These are phyloP conservation scores for Olyra latifolia DNA, from an alignment of 176 grass and related monocot genomes.

Conservation along the genomic window DNA sequence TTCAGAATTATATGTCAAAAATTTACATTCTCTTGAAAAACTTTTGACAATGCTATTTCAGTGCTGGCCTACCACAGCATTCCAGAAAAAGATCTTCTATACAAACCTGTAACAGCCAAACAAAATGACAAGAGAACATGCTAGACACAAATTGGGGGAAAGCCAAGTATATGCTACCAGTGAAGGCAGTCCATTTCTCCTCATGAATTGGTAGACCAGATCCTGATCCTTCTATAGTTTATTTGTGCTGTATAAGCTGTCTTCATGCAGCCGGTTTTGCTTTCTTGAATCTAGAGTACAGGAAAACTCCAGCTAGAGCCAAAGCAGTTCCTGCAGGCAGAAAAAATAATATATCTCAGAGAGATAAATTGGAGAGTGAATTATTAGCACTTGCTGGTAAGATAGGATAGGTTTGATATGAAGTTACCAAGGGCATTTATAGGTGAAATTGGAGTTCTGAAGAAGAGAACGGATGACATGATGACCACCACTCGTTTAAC, in stretches of 20 bases:
- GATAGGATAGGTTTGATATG: neutral
- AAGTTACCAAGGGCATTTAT: slow-evolving; percentile 70
- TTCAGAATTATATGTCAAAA: slow-evolving; percentile 20
- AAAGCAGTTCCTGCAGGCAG: slow-evolving; percentile 50
- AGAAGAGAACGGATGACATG: slow-evolving; percentile 69
- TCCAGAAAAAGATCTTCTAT: slow-evolving; percentile 18
- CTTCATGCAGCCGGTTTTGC: slow-evolving; percentile 42
- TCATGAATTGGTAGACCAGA: neutral
- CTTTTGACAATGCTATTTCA: slow-evolving; percentile 20
- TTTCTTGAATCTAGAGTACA: slow-evolving; percentile 57
- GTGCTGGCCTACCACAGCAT: slow-evolving; percentile 12
- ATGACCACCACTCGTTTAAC: slow-evolving; percentile 87
- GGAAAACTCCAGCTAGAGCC: slow-evolving; percentile 57
- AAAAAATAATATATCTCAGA: slow-evolving; percentile 7
- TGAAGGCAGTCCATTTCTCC: slow-evolving; percentile 20
- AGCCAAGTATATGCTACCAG: slow-evolving; percentile 15
- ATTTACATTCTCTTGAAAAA: slow-evolving; percentile 32
- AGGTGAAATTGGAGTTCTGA: slow-evolving; percentile 75
- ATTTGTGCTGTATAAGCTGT: neutral
- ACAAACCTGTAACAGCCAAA: slow-evolving; percentile 17
- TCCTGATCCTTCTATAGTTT: slow-evolving; percentile 24
- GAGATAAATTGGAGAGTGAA: neutral
- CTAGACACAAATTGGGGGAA: slow-evolving; percentile 18
- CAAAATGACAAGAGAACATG: slow-evolving; percentile 23
- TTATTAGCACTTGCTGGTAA: neutral